Conservation (phyloP, 345 rosid species). For the Acer yangbiense region DNA sequence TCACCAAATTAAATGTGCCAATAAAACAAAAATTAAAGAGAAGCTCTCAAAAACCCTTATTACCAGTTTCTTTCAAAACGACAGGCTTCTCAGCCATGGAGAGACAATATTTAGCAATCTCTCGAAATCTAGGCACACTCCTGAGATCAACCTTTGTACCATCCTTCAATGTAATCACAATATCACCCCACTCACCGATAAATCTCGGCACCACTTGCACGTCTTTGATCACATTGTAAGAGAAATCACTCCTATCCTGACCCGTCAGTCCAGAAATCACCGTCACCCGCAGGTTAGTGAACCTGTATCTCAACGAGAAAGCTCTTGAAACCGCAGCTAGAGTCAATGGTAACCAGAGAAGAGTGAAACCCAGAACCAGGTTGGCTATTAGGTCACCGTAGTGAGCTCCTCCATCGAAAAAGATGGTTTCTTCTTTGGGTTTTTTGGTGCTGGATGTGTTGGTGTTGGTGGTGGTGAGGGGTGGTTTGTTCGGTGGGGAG, state of each 20-base stretch:
- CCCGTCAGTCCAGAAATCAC: constrained; percentile 88
- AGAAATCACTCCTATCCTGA: constrained; percentile 84
- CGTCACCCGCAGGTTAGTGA: constrained; percentile 89
- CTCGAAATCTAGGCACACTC: constrained; percentile 91
- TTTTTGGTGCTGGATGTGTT: constrained; percentile 16
- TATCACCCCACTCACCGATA: constrained; percentile 94
- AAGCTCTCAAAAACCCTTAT: constrained; percentile 47
- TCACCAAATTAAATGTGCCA: neutral
- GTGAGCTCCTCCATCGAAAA: constrained; percentile 93
- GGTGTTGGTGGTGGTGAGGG: constrained; percentile 20
- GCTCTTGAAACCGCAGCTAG: constrained; percentile 88
- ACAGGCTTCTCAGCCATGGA: constrained; percentile 70
- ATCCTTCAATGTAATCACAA: constrained; percentile 72
- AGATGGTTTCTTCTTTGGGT: constrained; percentile 64
- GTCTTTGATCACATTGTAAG: constrained; percentile 84
- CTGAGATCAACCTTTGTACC: constrained; percentile 84
- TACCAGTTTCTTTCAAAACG: constrained; percentile 50
- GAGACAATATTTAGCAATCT: constrained; percentile 77
- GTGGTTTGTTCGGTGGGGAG: constrained; percentile 48
- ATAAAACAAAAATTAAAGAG: neutral
- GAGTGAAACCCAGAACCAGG: constrained; percentile 78
- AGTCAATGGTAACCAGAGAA: constrained; percentile 91
- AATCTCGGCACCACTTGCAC: constrained; percentile 93
- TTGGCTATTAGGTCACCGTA: constrained; percentile 88
- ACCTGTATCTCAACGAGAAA: constrained; percentile 80